Conservation (phyloP, 192 early-diverging fungal genomes). For the Coemansia sp. region DNA sequence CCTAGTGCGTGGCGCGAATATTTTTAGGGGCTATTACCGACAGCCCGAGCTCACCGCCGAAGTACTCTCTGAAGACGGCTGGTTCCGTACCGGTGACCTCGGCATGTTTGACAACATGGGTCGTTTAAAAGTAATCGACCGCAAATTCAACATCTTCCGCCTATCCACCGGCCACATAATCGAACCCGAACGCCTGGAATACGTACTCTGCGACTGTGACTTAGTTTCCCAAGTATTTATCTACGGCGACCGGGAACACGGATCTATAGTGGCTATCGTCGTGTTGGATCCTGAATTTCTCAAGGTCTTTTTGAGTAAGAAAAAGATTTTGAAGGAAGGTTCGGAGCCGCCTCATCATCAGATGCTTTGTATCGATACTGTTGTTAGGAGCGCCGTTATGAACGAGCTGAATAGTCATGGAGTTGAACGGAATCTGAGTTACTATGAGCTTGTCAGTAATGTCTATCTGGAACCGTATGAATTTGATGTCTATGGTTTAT, state of each 20-base stretch:
- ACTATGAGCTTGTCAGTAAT: slow-evolving; percentile 73
- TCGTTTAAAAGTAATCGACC: slow-evolving; percentile 86
- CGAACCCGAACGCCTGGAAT: slow-evolving; percentile 93
- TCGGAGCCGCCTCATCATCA: slow-evolving; percentile 54
- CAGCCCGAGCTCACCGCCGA: slow-evolving; percentile 78
- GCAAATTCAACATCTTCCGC: slow-evolving; percentile 95
- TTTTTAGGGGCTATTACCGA: slow-evolving; percentile 88
- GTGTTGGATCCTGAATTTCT: slow-evolving; percentile 71
- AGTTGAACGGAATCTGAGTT: slow-evolving; percentile 63
- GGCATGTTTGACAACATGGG: slow-evolving; percentile 87
- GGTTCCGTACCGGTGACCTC: slow-evolving; percentile 94
- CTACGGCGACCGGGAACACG: slow-evolving; percentile 80
- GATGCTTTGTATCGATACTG: slow-evolving; percentile 67
- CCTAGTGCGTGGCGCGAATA: slow-evolving; percentile 78
- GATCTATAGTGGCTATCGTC: slow-evolving; percentile 73
- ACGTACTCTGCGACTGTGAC: slow-evolving; percentile 79
- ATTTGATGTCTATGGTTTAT: slow-evolving; percentile 77
- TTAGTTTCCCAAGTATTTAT: slow-evolving; percentile 75
- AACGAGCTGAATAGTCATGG: slow-evolving; percentile 62
- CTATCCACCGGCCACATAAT: slow-evolving; percentile 89
- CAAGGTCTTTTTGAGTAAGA: slow-evolving; percentile 55
- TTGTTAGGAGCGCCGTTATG: slow-evolving; percentile 60
- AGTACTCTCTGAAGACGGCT: slow-evolving; percentile 77
- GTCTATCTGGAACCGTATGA: slow-evolving; percentile 67
- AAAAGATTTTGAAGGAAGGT: slow-evolving; percentile 50